Evolutionary conservation across 305 asterid genomes (phyloP).

Genomic region (Solanum hybrid): DNA sequence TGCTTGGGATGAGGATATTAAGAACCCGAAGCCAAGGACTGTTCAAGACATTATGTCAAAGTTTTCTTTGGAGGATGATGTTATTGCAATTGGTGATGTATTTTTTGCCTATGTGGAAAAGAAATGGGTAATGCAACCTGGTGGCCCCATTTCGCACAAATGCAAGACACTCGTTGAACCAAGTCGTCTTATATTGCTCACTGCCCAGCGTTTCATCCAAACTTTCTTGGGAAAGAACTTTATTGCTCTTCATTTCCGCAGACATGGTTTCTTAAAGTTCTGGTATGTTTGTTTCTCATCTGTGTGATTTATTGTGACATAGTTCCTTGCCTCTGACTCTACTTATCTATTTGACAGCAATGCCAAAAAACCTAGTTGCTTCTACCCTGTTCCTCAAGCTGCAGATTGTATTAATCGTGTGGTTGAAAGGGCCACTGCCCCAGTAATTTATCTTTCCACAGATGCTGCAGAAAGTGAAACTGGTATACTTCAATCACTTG

Average conservation of each 20-base stretch:
- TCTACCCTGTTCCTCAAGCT: constrained; percentile 93
- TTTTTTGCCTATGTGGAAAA: constrained; percentile 88
- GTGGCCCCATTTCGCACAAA: constrained; percentile 83
- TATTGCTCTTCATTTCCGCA: constrained; percentile 83
- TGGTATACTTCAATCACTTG: constrained; percentile 68
- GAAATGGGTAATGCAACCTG: constrained; percentile 88
- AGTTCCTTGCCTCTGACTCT: background rate
- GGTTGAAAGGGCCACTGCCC: constrained; percentile 55
- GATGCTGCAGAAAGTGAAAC: constrained; percentile 98
- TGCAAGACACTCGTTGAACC: constrained; percentile 88
- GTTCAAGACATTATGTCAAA: constrained; percentile 53
- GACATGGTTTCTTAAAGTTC: constrained; percentile 96
- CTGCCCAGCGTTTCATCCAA: constrained; percentile 93
- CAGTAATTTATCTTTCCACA: constrained; percentile 84
- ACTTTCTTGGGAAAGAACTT: constrained; percentile 85
- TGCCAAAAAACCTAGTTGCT: constrained; percentile 82
- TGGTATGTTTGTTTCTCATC: constrained; percentile 40
- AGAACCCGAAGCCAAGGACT: constrained; percentile 57
- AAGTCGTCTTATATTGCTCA: constrained; percentile 72
- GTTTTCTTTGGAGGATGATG: constrained; percentile 59
- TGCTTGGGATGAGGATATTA: constrained; percentile 86
- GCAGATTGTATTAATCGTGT: constrained; percentile 85
- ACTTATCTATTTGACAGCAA: constrained; percentile 43
- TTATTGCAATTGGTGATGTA: constrained; percentile 85
- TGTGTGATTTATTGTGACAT: background rate